Evolutionary conservation across 1,284 basidiomycete species (phyloP), one percentile per base, ranked within the genome.

Genomic region (Meira nashicola): DNA sequence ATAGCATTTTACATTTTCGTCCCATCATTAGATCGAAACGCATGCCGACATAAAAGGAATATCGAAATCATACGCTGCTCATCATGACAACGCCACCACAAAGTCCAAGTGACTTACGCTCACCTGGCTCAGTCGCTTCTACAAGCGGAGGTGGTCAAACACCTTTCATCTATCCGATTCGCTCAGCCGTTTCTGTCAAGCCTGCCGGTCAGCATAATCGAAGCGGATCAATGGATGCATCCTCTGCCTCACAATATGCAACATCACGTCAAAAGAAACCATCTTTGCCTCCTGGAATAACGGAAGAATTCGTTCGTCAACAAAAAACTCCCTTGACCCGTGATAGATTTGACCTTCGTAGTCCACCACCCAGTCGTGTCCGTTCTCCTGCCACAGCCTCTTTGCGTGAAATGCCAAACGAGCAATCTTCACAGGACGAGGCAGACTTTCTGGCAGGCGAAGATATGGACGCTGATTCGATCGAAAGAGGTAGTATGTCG

Each of bases 101-200:
- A 43, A 15, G 15, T 15, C 40, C 15, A 50, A 21, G 21, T 50
- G 47, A 50, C 3, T 14, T 50, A n/a, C 15, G 47, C 5, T 50
- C 47, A 21, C 47, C 47, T 2, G 47, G 47, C 17, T 44, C 43
- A 9, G 23, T n/a, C n/a, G n/a, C n/a, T n/a, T n/a, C n/a, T n/a
- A n/a, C 43, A 25, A 44, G 17, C 17, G 23, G 43, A 44, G 50
- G 23, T 37, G 25, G 46, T 15, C 50, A 53, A 25, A 39, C 28
- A 15, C 28, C 50, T 12, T 74, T 74, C 63, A 74, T 74, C 56
- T 74, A 72, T 46, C 71, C 71, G 0, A 74, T 74, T 57, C 54
- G 64, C 9, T 66, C 65, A 6, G 71, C 70, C n/a, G 70, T 74
- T 43, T 66, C 68, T n/a, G 60, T 73, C 19, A 70, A 71, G 53